Evolutionary conservation across 768 basidiomycete species (phyloP).

Genomic region (Leucocoprinus sp.): DNA sequence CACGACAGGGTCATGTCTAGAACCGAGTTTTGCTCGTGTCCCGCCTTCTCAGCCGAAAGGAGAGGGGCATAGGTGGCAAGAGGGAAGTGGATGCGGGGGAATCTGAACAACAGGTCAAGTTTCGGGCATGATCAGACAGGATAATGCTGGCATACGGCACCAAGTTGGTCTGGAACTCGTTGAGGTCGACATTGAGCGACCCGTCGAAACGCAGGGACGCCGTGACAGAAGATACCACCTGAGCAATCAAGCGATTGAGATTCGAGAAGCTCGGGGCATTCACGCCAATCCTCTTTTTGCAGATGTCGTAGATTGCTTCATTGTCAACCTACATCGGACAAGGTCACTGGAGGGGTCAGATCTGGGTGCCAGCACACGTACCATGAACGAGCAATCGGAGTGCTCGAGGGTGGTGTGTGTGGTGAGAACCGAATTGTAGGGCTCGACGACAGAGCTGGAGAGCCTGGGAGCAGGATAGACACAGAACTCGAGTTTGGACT

Average conservation of each 20-base stretch:
- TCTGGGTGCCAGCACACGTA: slow-evolving; percentile 17
- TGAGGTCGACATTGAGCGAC: slow-evolving; percentile 93
- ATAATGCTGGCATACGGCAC: slow-evolving; percentile 64
- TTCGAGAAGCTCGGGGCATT: slow-evolving; percentile 84
- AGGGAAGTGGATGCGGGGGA: slow-evolving; percentile 98
- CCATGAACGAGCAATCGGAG: slow-evolving; percentile 99
- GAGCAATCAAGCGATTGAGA: slow-evolving; percentile 93
- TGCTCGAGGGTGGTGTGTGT: slow-evolving; percentile 99
- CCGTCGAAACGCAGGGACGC: slow-evolving; percentile 97
- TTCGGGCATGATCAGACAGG: not conserved
- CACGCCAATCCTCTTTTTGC: slow-evolving; percentile 91
- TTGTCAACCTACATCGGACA: slow-evolving; percentile 74
- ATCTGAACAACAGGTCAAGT: slow-evolving; percentile 35
- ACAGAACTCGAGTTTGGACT: slow-evolving; percentile 97
- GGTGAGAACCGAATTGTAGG: slow-evolving; percentile 96
- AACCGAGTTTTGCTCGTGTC: slow-evolving; percentile 95
- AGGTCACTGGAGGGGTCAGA: not conserved
- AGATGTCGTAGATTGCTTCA: slow-evolving; percentile 99
- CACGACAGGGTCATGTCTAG: slow-evolving; percentile 98
- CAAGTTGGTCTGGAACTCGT: slow-evolving; percentile 98
- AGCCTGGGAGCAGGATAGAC: slow-evolving; percentile 93
- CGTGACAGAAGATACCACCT: slow-evolving; percentile 97
- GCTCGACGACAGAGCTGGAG: slow-evolving; percentile 93
- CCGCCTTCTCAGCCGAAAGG: slow-evolving; percentile 87
- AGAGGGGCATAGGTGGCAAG: slow-evolving; percentile 94